Evolutionary conservation across 805 yeast genomes (phyloP).

Genomic region (Zygoascus bituminiphila): DNA sequence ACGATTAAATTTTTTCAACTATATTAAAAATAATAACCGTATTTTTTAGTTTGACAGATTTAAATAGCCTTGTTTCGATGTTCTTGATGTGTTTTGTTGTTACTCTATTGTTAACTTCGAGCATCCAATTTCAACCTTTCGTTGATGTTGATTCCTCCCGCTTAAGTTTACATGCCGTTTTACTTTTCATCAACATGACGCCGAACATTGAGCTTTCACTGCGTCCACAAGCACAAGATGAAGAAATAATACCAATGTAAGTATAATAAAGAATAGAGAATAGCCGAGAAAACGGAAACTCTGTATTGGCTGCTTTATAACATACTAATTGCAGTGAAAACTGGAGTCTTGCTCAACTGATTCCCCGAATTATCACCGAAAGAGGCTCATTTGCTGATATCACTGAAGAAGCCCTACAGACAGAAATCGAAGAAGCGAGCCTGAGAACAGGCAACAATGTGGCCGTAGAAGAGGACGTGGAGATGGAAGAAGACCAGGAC

Average conservation of each 20-base stretch:
- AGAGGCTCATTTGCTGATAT: conserved; percentile 51
- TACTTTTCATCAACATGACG: neutral
- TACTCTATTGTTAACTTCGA: too few relatives aligned
- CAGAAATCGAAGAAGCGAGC: conserved; percentile 34
- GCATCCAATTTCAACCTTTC: too few relatives aligned
- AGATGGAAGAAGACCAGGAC: neutral
- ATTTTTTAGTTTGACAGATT: too few relatives aligned
- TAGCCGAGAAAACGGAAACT: neutral
- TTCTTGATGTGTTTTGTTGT: too few relatives aligned
- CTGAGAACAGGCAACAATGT: neutral
- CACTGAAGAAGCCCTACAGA: conserved; percentile 45
- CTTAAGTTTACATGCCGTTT: neutral
- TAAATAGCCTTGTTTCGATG: too few relatives aligned
- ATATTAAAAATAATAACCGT: too few relatives aligned
- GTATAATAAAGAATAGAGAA: too few relatives aligned
- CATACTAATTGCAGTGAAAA: conserved; percentile 3
- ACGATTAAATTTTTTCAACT: too few relatives aligned
- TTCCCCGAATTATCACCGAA: conserved; percentile 51
- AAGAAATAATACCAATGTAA: conserved; percentile 3
- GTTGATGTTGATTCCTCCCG: too few relatives aligned
- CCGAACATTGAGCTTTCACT: conserved; percentile 1
- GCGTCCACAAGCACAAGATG: neutral
- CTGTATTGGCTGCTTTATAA: neutral
- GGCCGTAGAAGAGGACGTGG: neutral
- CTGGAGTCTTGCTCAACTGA: conserved; percentile 31